phyloP scores from a whole-genome alignment of 2,329 filamentous ascomycete species.

The Escovopsis sp. region DNA sequence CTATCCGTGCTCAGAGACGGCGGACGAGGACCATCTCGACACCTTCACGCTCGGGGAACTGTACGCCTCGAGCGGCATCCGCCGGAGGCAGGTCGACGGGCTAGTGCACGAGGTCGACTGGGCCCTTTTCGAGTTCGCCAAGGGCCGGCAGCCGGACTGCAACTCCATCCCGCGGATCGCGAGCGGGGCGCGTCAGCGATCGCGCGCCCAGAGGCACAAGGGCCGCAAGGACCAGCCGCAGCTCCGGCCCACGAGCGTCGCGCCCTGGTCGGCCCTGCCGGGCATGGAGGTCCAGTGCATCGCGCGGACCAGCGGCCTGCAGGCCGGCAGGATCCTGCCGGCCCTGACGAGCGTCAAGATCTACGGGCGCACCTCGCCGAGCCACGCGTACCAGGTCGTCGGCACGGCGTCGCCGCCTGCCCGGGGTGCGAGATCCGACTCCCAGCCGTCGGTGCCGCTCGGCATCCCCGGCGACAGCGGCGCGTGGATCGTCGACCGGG shows the following conservation, averaged over 20 bases:
- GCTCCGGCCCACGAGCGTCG: slow-evolving; percentile 43
- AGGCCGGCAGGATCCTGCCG: slow-evolving; percentile 62
- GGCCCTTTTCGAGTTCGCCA: slow-evolving; percentile 72
- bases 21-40: slow-evolving; percentile 70
- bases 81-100: slow-evolving; percentile 55
- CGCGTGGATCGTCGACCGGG: slow-evolving; percentile 79
- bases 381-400: slow-evolving; percentile 50
- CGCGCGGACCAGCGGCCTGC: slow-evolving; percentile 72
- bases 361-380: slow-evolving; percentile 67
- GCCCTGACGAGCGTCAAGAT: slow-evolving; percentile 77
- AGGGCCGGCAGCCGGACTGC: slow-evolving; percentile 52
- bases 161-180: slow-evolving; percentile 47
- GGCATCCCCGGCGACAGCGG: slow-evolving; percentile 79
- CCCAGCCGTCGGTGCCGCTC: slow-evolving; percentile 23
- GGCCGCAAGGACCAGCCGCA: slow-evolving; percentile 9
- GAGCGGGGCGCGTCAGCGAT: slow-evolving; percentile 5
- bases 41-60: slow-evolving; percentile 70
- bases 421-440: not conserved
- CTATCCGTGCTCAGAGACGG: slow-evolving; percentile 54
- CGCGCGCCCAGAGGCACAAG: slow-evolving; percentile 4
- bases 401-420: slow-evolving; percentile 15
- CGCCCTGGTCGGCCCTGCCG: slow-evolving; percentile 46
- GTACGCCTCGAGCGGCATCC: slow-evolving; percentile 80
- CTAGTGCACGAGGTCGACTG: slow-evolving; percentile 88
- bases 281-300: slow-evolving; percentile 74